Percentiles rank a stretch among this genome's conserved stretches.
phyloP scores from a whole-genome alignment of 2,329 filamentous ascomycete genomes.

The Lizonia empirigonia region DNA sequence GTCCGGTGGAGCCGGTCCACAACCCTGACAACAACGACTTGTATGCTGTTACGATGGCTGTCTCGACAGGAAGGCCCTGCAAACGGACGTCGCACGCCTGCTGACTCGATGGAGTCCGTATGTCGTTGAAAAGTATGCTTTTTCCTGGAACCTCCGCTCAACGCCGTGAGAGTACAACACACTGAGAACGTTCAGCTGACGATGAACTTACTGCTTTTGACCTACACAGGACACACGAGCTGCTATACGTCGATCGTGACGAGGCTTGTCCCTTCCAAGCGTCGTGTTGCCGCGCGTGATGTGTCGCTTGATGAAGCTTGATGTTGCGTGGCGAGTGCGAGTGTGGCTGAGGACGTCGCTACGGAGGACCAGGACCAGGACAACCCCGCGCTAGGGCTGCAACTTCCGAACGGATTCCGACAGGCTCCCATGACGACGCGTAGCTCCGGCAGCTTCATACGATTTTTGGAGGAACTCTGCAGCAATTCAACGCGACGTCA shows the following conservation, averaged over 20 bases:
- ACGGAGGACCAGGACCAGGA: background rate
- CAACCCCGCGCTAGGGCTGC: constrained; percentile 5
- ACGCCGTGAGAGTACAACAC: background rate
- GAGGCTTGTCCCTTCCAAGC: background rate
- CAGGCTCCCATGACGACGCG: constrained; percentile 21
- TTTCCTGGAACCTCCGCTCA: background rate
- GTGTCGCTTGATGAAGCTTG: background rate
- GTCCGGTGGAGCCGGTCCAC: constrained; percentile 10
- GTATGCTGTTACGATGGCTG: background rate
- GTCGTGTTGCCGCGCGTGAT: background rate
- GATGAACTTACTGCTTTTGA: background rate
- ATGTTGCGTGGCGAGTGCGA: background rate
- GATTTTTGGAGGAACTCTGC: background rate
- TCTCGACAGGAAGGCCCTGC: background rate
- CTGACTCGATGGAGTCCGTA: background rate
- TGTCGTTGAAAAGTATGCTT: background rate
- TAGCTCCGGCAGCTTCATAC: constrained; percentile 4
- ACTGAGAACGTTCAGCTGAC: too few species aligned
- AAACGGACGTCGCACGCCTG: background rate
- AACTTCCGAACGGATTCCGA: background rate
- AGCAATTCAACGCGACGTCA: constrained; percentile 2
- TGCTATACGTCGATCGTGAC: background rate
- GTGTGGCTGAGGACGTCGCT: background rate
- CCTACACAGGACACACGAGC: background rate
- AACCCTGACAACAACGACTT: background rate